Conservation (phyloP, 2,329 filamentous ascomycete genomes). For the Scytalidium lignicola region DNA sequence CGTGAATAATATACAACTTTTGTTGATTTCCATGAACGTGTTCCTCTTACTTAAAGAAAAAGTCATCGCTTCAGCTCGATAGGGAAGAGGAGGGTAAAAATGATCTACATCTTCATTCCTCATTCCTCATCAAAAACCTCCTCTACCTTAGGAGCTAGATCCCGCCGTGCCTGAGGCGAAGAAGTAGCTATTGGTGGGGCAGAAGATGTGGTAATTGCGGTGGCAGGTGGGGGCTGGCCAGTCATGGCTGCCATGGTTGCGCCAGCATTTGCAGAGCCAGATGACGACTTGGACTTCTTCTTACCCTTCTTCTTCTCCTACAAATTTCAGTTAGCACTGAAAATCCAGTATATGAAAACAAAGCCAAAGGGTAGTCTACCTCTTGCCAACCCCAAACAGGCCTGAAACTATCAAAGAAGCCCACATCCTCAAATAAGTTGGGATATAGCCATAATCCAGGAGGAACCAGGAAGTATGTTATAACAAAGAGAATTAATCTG, state of each 20-base stretch:
- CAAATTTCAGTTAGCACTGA: not conserved
- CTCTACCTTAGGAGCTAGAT: slow-evolving; percentile 38
- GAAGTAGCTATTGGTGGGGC: slow-evolving; percentile 31
- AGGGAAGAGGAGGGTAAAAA: not conserved
- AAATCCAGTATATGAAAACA: not conserved
- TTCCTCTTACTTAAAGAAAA: not conserved
- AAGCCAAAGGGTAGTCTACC: slow-evolving; percentile 44
- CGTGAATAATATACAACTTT: not conserved
- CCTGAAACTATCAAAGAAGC: slow-evolving; percentile 95
- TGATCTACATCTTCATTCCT: not conserved
- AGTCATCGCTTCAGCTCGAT: not conserved
- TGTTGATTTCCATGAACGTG: not conserved
- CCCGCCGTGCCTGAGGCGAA: slow-evolving; percentile 29
- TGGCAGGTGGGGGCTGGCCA: slow-evolving; percentile 28
- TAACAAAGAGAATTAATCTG: slow-evolving; percentile 86
- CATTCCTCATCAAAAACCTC: slow-evolving; percentile 33
- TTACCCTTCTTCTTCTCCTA: slow-evolving; percentile 31
- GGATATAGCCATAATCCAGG: slow-evolving; percentile 98
- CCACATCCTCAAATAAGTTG: slow-evolving; percentile 97
- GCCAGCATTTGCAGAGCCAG: slow-evolving; percentile 24
- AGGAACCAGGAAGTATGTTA: slow-evolving; percentile 79
- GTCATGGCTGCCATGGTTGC: slow-evolving; percentile 24
- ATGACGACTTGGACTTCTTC: slow-evolving; percentile 27
- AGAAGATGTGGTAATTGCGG: slow-evolving; percentile 31
- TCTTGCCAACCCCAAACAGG: slow-evolving; percentile 98